These are phyloP conservation scores for Apiotrichum mycotoxinovorans DNA, from an alignment of 1,284 basidiomycete genomes.

Conservation along the genomic window DNA sequence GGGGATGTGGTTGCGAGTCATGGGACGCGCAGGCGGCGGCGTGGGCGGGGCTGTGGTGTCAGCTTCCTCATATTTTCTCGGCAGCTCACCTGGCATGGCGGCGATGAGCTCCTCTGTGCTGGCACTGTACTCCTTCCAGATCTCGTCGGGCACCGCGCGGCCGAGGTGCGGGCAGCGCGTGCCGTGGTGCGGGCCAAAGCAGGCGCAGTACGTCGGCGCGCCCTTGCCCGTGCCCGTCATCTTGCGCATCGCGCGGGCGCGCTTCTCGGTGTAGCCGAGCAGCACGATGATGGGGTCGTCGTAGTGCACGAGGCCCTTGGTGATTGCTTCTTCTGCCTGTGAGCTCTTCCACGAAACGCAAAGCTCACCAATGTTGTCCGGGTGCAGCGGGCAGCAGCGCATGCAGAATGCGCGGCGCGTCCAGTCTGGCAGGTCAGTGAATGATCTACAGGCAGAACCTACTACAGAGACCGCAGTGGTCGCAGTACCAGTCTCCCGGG, in stretches of 20 bases:
- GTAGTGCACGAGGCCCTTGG: slow-evolving; percentile 9
- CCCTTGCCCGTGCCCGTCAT: too few species aligned
- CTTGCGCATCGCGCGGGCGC: slow-evolving; percentile 5
- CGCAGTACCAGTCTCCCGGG: slow-evolving; percentile 19
- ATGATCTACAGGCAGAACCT: background rate
- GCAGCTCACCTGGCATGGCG: background rate
- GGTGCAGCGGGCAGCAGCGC: slow-evolving; percentile 17
- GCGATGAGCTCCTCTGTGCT: background rate
- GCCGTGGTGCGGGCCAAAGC: slow-evolving; percentile 19
- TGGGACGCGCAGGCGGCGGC: too few species aligned
- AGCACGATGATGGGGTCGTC: slow-evolving; percentile 14
- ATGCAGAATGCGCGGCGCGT: slow-evolving; percentile 13
- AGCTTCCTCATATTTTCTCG: too few species aligned
- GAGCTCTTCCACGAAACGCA: background rate
- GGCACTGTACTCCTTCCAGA: slow-evolving; percentile 6
- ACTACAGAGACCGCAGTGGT: slow-evolving; percentile 17
- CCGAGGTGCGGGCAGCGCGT: slow-evolving; percentile 7
- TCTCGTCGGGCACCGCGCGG: slow-evolving; percentile 1
- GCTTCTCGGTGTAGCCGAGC: slow-evolving; percentile 4
- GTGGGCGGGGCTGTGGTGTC: too few species aligned
- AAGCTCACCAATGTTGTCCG: slow-evolving; percentile 10
- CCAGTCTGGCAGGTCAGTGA: slow-evolving; percentile 11
- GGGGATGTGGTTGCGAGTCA: too few species aligned
- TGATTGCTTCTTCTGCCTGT: slow-evolving; percentile 13
- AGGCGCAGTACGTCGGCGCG: slow-evolving; percentile 12